Evolutionary conservation across 306 rosid species (phyloP).

Genomic region (Vicia faba): DNA sequence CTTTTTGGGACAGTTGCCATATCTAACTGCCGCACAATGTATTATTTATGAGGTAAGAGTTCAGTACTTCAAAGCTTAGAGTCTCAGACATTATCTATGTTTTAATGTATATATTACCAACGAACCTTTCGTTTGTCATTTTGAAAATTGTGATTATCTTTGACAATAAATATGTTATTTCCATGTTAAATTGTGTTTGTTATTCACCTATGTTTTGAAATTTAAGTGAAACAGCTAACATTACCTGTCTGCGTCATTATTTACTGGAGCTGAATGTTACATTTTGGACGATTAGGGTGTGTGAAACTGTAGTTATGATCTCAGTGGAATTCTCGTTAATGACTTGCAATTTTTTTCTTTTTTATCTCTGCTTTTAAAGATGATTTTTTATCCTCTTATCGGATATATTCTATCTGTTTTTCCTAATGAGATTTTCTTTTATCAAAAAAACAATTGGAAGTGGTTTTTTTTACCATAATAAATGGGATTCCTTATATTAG

Average conservation of each 20-base stretch:
- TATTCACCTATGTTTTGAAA: slow-evolving; percentile 25
- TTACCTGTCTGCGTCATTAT: slow-evolving; percentile 5
- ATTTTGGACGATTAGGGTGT: slow-evolving; percentile 27
- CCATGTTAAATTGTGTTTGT: slow-evolving; percentile 3
- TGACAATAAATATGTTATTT: slow-evolving; percentile 25
- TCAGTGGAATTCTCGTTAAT: slow-evolving; percentile 10
- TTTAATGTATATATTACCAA: slow-evolving; percentile 27
- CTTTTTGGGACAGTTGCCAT: slow-evolving; percentile 90
- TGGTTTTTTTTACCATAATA: slow-evolving; percentile 27
- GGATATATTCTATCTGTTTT: slow-evolving; percentile 23
- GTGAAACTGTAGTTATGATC: slow-evolving; percentile 9
- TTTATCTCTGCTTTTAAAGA: slow-evolving; percentile 1
- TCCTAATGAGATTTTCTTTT: slow-evolving; percentile 17
- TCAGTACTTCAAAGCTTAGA: slow-evolving; percentile 7
- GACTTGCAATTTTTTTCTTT: neutral
- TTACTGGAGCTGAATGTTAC: slow-evolving; percentile 22
- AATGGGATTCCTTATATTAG: slow-evolving; percentile 2
- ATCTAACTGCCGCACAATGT: slow-evolving; percentile 66
- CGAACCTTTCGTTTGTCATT: slow-evolving; percentile 23
- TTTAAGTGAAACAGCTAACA: slow-evolving; percentile 17
- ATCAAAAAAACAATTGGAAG: neutral
- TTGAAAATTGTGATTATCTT: slow-evolving; percentile 28
- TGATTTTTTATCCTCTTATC: slow-evolving; percentile 19
- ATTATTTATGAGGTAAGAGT: slow-evolving; percentile 79
- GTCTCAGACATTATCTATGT: slow-evolving; percentile 10